Conservation (phyloP, 176 grass and related monocot species). For the Aegilops bicornis region DNA sequence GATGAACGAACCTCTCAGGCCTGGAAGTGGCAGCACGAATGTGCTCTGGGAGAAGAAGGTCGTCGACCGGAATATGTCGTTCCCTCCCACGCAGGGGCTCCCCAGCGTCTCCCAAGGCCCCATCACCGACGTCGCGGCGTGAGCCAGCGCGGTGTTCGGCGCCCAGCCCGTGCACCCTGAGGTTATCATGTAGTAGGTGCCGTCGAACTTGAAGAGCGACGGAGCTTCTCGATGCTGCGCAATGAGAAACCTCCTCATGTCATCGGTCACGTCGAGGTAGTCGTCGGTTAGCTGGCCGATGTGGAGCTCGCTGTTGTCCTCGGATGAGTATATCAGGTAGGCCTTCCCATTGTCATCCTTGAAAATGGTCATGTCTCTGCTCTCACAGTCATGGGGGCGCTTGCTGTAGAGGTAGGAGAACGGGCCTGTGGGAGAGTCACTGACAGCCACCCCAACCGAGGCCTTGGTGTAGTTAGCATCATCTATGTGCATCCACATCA, state of each 20-base stretch:
- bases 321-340: conserved; percentile 90
- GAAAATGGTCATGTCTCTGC: conserved; percentile 96
- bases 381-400: conserved; percentile 78
- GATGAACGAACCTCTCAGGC: conserved; percentile 73
- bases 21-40: conserved; percentile 74
- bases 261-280: conserved; percentile 69
- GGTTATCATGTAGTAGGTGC: conserved; percentile 96
- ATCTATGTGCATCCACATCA: conserved; percentile 99
- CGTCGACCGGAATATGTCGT: conserved; percentile 67
- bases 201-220: conserved; percentile 71
- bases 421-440: conserved; percentile 65
- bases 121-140: conserved; percentile 76
- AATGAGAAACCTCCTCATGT: conserved; percentile 63
- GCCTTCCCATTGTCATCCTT: conserved; percentile 94
- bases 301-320: conserved; percentile 93
- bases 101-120: conserved; percentile 94
- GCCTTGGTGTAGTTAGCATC: conserved; percentile 94
- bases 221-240: conserved; percentile 84
- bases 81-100: conserved; percentile 84
- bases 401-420: conserved; percentile 90
- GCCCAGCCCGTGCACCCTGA: conserved; percentile 95
- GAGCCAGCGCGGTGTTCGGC: conserved; percentile 76
- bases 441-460: conserved; percentile 70
- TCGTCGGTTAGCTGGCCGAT: conserved; percentile 75
- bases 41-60: conserved; percentile 97